phyloP scores from a whole-genome alignment of 73 alveolate species.

The Diophrys appendiculata region DNA sequence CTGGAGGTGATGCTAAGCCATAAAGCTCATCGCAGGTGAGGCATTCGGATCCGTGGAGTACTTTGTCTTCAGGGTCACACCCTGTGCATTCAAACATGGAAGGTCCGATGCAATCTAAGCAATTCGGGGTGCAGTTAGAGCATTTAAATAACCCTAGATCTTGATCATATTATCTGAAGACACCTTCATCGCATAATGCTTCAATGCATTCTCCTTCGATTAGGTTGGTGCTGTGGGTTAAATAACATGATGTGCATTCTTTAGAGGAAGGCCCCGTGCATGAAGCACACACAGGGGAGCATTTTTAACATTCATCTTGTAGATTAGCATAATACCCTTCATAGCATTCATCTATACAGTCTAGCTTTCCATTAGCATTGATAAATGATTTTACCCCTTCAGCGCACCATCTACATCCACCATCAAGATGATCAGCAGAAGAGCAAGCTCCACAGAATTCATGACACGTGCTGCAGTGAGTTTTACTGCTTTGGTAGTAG shows the following conservation, averaged over 20 bases:
- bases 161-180: not conserved
- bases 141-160: not conserved
- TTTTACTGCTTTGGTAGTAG: not conserved
- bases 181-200: not conserved
- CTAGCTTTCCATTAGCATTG: not conserved
- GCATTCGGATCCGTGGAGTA: not conserved
- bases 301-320: not conserved
- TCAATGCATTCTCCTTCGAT: not conserved
- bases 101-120: not conserved
- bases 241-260: not conserved
- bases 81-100: not conserved
- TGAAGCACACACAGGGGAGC: not conserved
- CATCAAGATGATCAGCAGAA: not conserved
- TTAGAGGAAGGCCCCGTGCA: not conserved
- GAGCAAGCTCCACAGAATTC: not conserved
- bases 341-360: not conserved
- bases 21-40: not conserved
- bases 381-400: not conserved
- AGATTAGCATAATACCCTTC: not conserved
- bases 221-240: not conserved
- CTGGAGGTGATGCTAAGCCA: not conserved
- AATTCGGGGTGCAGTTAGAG: not conserved
- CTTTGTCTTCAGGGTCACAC: not conserved
- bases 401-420: not conserved
- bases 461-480: not conserved